A percentile compares a stretch with the other conserved stretches of the same genome.
Conservation (phyloP, 805 yeast species). For the Lachancea fermentati region DNA sequence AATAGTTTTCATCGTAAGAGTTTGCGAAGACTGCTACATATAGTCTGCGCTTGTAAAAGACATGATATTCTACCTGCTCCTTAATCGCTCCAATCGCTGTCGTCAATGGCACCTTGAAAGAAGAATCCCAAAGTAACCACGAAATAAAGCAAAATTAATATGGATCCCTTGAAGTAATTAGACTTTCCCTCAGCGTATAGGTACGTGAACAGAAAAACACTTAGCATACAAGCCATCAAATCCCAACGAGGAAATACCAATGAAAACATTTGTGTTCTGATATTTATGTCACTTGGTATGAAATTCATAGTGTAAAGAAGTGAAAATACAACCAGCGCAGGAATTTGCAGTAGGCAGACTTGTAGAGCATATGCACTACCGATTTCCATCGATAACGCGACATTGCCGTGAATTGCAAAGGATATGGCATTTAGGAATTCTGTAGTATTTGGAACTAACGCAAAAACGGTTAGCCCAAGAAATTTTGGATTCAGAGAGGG, state of each 20-base stretch:
- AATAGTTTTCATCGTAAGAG: not conserved
- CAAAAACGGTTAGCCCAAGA: constrained; percentile 89
- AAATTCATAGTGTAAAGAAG: constrained; percentile 41
- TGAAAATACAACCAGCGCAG: constrained; percentile 78
- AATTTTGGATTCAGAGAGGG: constrained; percentile 82
- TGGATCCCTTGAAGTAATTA: constrained; percentile 92
- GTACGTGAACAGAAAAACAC: constrained; percentile 86
- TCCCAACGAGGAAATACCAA: constrained; percentile 96
- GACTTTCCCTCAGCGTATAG: constrained; percentile 95
- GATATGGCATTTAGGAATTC: constrained; percentile 96
- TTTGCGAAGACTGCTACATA: not conserved
- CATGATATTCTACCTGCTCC: not conserved
- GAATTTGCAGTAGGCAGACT: constrained; percentile 89
- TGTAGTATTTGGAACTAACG: constrained; percentile 93
- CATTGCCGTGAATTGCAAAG: constrained; percentile 93
- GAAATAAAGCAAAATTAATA: constrained; percentile 69
- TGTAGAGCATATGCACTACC: constrained; percentile 97
- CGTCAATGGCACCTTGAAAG: constrained; percentile 38
- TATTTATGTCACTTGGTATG: constrained; percentile 22
- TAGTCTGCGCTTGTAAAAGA: not conserved
- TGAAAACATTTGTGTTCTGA: constrained; percentile 54
- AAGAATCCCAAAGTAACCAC: constrained; percentile 79
- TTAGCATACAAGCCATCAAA: constrained; percentile 72
- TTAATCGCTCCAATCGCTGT: constrained; percentile 8
- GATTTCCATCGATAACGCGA: constrained; percentile 94